Base-by-base conservation (phyloP, 2,329 filamentous ascomycete species). In the Coleophoma eucalyptorum region DNA sequence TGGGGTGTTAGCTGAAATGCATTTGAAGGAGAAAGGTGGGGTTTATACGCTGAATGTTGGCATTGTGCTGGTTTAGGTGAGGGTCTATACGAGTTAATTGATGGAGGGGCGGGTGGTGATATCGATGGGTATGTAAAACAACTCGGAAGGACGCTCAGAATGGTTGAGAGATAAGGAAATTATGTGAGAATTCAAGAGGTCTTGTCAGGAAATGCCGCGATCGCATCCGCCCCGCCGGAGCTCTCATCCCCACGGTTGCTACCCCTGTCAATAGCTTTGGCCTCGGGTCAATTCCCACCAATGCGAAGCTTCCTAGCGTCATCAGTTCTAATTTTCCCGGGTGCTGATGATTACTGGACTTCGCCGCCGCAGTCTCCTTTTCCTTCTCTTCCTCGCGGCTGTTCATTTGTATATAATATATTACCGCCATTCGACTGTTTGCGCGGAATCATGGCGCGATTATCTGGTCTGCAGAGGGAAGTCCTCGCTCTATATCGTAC, bases 401-500 rank as follows among this genome's bases (percentile, higher is more conserved):
- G 26, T 32, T 42, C 44, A 20, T 16, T 37, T 5, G 21, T 10
- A 18, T 60, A 26, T 26, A 26, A 18, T 60, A 26, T 26, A 26
- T 26, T 26, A 5, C 2, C 10, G 26, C 26, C 26, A 5, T 26
- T 5, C 26, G 5, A 26, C 5, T 26, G 26, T 26, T 26, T 8
- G 10, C 26, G 26, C 10, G 26, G 26, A 26, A 8, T 8, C 26
- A 26, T 50, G 33, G 73, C 73, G 73, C 79, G 83, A 61, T 75
- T 92, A 21, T 96, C 92, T 7, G 94, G 94, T 34, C 76, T 97
- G n/a, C 93, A 97, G 67, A 86, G 82, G 62, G 90, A 96, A 63
- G 93, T 97, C 3, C 70, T 97, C 47, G 78, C 84, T 33, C 80
- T 99, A 13, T 99, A 97, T 68, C 84, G 93, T 52, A 81, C 84